Conservation (phyloP, 441 rosid genomes). For the Breynia disticha region DNA sequence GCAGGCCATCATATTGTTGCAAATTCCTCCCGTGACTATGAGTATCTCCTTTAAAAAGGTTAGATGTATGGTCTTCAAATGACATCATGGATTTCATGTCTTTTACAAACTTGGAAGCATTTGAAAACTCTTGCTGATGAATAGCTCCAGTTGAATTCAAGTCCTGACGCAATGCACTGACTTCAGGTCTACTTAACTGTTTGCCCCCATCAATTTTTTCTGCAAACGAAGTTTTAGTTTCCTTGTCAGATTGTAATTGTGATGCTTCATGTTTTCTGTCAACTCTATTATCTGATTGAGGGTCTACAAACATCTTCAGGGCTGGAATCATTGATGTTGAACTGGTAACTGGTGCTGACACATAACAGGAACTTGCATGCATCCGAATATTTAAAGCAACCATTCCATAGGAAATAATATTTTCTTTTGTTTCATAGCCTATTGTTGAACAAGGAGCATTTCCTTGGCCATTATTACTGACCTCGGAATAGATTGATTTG, state of each 20-base stretch:
- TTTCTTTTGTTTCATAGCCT: conserved; percentile 7
- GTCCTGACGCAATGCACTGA: conserved; percentile 36
- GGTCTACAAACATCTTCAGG: conserved; percentile 45
- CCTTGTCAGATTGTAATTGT: conserved; percentile 32
- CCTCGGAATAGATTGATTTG: conserved; percentile 8
- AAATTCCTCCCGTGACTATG: conserved; percentile 73
- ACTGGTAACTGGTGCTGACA: conserved; percentile 45
- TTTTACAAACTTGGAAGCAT: conserved; percentile 32
- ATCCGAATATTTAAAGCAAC: conserved; percentile 34
- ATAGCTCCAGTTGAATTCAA: conserved; percentile 36
- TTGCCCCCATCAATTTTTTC: conserved; percentile 43
- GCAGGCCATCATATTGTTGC: conserved; percentile 45
- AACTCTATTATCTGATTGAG: conserved; percentile 41
- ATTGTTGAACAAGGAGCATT: conserved; percentile 9
- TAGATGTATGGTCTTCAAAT: conserved; percentile 33
- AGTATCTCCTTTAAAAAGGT: conserved; percentile 65
- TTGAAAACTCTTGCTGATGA: conserved; percentile 40
- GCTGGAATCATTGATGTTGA: conserved; percentile 47
- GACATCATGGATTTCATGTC: conserved; percentile 31
- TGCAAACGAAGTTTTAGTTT: conserved; percentile 31
- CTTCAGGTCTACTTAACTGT: conserved; percentile 19
- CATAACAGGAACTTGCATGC: conserved; percentile 44
- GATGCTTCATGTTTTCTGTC: conserved; percentile 34
- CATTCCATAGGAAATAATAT: not conserved
- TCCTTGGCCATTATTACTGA: conserved; percentile 5